Percentiles rank a stretch among this genome's conserved stretches.
Conservation (phyloP, 345 rosid species). For the Streptanthus diversifolius region DNA sequence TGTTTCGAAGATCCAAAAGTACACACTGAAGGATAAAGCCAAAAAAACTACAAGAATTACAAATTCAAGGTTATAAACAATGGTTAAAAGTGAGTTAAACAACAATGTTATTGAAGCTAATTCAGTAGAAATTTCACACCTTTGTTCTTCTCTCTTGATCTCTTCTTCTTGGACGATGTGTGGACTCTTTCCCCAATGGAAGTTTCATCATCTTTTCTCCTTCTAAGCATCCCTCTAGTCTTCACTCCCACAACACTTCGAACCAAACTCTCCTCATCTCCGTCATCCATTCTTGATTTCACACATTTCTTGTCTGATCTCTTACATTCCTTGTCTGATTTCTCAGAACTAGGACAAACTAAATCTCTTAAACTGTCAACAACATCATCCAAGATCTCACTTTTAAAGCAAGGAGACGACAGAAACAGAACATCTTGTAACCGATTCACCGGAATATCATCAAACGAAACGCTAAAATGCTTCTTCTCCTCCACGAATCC, state of each 20-base stretch:
- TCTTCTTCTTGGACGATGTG: not conserved
- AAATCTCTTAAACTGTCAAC: conserved; percentile 21
- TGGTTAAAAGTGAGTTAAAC: not conserved
- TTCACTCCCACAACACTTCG: conserved; percentile 13
- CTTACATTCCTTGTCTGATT: not conserved
- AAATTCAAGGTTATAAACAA: not conserved
- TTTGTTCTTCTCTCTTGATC: not conserved
- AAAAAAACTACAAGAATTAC: not conserved
- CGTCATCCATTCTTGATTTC: not conserved
- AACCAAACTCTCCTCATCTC: not conserved
- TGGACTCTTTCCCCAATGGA: not conserved
- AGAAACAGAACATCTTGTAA: conserved; percentile 18
- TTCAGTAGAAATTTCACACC: not conserved
- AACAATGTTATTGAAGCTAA: not conserved
- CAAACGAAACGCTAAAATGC: not conserved
- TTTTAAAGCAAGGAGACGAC: conserved; percentile 1
- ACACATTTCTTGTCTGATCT: not conserved
- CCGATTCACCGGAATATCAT: conserved; percentile 27
- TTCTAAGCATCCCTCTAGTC: conserved; percentile 26
- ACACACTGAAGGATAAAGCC: not conserved
- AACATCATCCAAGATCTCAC: conserved; percentile 4
- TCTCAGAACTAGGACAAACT: not conserved
- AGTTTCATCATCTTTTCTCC: not conserved
- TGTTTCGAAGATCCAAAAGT: not conserved
- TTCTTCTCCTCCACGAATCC: not conserved